Conservation (phyloP, 2,329 filamentous ascomycete species). For the Fusarium nodosum region DNA sequence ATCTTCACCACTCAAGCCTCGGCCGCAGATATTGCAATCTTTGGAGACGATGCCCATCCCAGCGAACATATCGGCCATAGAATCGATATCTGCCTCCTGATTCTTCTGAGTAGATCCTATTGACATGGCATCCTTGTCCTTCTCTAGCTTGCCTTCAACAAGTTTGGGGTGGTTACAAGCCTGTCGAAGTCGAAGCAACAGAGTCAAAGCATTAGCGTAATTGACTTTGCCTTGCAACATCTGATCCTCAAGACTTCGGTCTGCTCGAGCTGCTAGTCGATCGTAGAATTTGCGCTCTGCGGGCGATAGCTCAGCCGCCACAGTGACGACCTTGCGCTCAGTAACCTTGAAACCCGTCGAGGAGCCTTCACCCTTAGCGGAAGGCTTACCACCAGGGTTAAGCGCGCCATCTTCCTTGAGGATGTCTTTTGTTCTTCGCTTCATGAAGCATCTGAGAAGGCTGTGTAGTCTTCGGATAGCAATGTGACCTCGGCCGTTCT, state of each 20-base stretch:
- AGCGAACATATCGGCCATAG: constrained; percentile 87
- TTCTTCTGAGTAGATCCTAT: constrained; percentile 70
- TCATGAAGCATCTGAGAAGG: constrained; percentile 94
- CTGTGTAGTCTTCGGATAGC: constrained; percentile 89
- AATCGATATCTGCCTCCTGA: constrained; percentile 78
- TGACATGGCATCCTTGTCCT: constrained; percentile 86
- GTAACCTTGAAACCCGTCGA: constrained; percentile 88
- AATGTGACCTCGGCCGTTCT: constrained; percentile 87
- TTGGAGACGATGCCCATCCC: constrained; percentile 83
- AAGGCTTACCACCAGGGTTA: constrained; percentile 78
- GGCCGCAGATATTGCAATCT: constrained; percentile 87
- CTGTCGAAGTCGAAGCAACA: constrained; percentile 91
- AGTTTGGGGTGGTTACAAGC: constrained; percentile 95
- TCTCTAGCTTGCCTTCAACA: constrained; percentile 85
- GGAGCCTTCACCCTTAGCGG: constrained; percentile 63
- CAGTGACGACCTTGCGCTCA: constrained; percentile 86
- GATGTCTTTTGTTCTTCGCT: constrained; percentile 98
- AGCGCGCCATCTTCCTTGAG: constrained; percentile 87
- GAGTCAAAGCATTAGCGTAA: constrained; percentile 92
- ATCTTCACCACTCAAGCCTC: constrained; percentile 69
- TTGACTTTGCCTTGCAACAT: constrained; percentile 90
- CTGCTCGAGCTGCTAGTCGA: constrained; percentile 84
- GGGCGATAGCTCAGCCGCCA: constrained; percentile 82
- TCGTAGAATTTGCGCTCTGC: constrained; percentile 90
- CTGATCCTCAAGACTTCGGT: constrained; percentile 81